Evolutionary conservation across 176 grass and related monocot species (phyloP).

Genomic region (Calamus simplicifolius): DNA sequence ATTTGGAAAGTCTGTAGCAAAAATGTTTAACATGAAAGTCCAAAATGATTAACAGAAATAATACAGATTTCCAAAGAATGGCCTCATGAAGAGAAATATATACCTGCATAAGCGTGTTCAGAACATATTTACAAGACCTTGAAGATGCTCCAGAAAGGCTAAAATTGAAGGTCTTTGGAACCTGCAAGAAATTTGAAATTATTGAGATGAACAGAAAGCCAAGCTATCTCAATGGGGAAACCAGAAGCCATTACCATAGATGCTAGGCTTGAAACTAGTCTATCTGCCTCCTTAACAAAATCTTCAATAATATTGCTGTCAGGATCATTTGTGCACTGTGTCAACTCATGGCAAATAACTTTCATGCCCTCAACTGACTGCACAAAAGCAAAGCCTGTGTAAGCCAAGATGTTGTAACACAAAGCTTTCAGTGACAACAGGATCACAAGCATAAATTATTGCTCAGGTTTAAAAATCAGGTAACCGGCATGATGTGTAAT

Average conservation of each 20-base stretch:
- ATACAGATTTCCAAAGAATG: not conserved
- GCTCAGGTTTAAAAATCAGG: too few relatives aligned
- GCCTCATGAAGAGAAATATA: not conserved
- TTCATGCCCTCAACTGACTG: conserved; percentile 99
- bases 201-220: not conserved
- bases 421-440: too few relatives aligned
- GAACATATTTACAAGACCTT: conserved; percentile 96
- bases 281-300: conserved; percentile 88
- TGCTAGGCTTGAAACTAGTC: conserved; percentile 82
- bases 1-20: conserved; percentile 79
- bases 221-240: conserved; percentile 2
- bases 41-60: conserved; percentile 2
- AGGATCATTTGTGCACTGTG: conserved; percentile 51
- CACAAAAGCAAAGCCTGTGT: conserved; percentile 12
- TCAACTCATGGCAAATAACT: conserved; percentile 93
- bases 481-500: too few relatives aligned
- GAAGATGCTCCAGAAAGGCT: conserved; percentile 95
- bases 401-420: not conserved
- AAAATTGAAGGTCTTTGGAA: conserved; percentile 94
- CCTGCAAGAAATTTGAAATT: conserved; percentile 34
- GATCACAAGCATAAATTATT: too few relatives aligned
- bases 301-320: conserved; percentile 71
- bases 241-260: conserved; percentile 54
- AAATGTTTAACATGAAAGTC: conserved; percentile 9
- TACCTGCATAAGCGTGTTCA: conserved; percentile 99